Percentiles rank a stretch among this genome's conserved stretches.
Conservation (phyloP, 169 alveolate genomes). For the Besnoitia besnoiti region DNA sequence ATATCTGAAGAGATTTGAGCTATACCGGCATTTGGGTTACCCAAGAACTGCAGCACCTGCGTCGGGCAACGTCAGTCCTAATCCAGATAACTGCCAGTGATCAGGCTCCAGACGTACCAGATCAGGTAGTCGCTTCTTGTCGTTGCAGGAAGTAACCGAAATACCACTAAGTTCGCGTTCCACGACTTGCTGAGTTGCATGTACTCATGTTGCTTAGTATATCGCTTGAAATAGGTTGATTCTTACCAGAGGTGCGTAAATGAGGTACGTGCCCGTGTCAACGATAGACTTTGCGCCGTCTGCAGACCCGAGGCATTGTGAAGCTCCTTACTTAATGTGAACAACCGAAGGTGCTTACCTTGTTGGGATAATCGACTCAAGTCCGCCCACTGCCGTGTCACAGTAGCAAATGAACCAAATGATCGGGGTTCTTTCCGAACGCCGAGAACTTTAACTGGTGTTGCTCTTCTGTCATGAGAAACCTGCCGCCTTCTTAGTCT, state of each 20-base stretch:
- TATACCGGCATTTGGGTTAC: not conserved
- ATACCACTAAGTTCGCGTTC: conserved; percentile 54
- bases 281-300: conserved; percentile 45
- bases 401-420: not conserved
- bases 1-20: not conserved
- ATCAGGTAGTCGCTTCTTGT: conserved; percentile 60
- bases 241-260: conserved; percentile 68
- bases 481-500: too few species aligned
- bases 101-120: conserved; percentile 40
- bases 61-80: not conserved
- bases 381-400: not conserved
- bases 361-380: too few species aligned
- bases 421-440: conserved; percentile 12
- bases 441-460: not conserved
- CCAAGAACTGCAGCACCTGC: conserved; percentile 13
- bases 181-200: conserved; percentile 49
- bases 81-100: not conserved
- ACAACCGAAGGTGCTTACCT: too few species aligned
- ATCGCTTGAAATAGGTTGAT: too few species aligned
- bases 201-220: too few species aligned
- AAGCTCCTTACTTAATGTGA: too few species aligned
- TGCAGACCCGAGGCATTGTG: not conserved
- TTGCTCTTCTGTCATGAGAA: too few species aligned
- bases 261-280: conserved; percentile 70
- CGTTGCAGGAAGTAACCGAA: conserved; percentile 50